Percentiles rank a stretch among this genome's conserved stretches.
Evolutionary conservation across 2,329 filamentous ascomycete genomes (phyloP).

Genomic region (Tolypocladium album): DNA sequence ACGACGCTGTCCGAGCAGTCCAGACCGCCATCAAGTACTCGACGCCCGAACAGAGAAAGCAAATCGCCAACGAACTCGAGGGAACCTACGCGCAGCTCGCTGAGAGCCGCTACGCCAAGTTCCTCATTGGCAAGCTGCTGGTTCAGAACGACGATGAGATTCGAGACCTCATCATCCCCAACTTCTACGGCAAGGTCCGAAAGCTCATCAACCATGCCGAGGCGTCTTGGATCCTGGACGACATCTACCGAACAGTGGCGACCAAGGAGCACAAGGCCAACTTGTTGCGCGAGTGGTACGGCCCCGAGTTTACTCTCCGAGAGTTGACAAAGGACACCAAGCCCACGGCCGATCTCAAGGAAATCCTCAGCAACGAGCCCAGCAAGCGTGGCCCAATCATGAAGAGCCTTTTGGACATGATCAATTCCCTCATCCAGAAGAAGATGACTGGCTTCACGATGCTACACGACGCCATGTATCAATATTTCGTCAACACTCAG

Average conservation of each 20-base stretch:
- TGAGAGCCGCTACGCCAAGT: constrained; percentile 95
- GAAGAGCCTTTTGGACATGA: constrained; percentile 73
- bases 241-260: constrained; percentile 84
- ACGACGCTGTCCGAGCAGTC: constrained; percentile 91
- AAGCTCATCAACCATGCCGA: constrained; percentile 93
- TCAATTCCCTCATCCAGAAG: constrained; percentile 91
- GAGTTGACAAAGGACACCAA: constrained; percentile 44
- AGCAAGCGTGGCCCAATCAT: constrained; percentile 84
- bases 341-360: constrained; percentile 56
- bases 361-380: constrained; percentile 65
- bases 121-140: constrained; percentile 88
- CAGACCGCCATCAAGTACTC: constrained; percentile 97
- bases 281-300: constrained; percentile 91
- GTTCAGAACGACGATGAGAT: constrained; percentile 85
- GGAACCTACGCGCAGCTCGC: constrained; percentile 76
- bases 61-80: constrained; percentile 78
- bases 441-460: constrained; percentile 95
- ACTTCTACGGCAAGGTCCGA: constrained; percentile 90
- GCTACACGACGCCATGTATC: constrained; percentile 95
- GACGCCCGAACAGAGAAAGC: constrained; percentile 69
- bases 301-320: constrained; percentile 80
- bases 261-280: constrained; percentile 76
- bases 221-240: constrained; percentile 94
- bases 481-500: constrained; percentile 80
- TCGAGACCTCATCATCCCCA: constrained; percentile 77